These are phyloP conservation scores for Populus hybrid DNA, from an alignment of 441 rosid species.

Conservation along the genomic window DNA sequence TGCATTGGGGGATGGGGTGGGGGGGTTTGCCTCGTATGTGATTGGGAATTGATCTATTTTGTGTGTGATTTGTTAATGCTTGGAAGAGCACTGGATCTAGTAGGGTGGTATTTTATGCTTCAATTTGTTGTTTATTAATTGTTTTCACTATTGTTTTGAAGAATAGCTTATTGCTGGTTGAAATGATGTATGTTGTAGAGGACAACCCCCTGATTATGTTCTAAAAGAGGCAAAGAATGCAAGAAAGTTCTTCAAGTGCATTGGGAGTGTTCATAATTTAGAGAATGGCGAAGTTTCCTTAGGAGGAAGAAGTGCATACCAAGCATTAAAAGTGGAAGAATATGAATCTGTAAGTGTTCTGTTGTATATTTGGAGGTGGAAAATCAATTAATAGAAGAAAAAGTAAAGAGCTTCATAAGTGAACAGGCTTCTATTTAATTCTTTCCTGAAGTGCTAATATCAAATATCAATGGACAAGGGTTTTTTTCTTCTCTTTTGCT, in stretches of 20 bases:
- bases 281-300: constrained; percentile 56
- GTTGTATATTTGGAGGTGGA: constrained; percentile 12
- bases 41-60: constrained; percentile 4
- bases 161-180: constrained; percentile 18
- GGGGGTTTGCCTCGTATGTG: background rate
- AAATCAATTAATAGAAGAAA: constrained; percentile 1
- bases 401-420: background rate
- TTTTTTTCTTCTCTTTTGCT: background rate
- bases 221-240: constrained; percentile 93
- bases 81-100: background rate
- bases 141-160: background rate
- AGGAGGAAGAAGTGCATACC: constrained; percentile 69
- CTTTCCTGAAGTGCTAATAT: background rate
- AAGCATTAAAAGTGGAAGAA: constrained; percentile 77
- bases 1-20: background rate
- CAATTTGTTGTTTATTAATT: background rate
- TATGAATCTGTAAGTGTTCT: constrained; percentile 86
- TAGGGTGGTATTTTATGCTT: background rate
- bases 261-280: constrained; percentile 69
- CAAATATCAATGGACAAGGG: background rate
- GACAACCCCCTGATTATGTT: constrained; percentile 94
- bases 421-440: background rate
- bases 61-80: background rate
- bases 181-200: constrained; percentile 46
- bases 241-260: constrained; percentile 84